A percentile compares a stretch with the other conserved stretches of the same genome.
phyloP scores from a whole-genome alignment of 108 stramenopile genomes.

The Nannochloropsis gaditana region DNA sequence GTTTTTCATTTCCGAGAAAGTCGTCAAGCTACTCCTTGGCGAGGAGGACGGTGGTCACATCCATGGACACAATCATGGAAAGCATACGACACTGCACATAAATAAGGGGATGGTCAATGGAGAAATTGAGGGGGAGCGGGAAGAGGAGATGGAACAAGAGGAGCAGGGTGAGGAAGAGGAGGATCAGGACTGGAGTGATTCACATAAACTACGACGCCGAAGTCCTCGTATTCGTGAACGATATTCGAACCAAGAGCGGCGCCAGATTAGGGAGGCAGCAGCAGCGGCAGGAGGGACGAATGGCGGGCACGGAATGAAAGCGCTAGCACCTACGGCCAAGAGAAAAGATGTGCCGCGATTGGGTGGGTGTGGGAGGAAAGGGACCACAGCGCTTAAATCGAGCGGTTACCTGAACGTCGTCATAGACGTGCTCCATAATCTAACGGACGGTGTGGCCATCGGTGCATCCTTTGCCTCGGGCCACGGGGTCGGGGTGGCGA shows the following conservation, averaged over 20 bases:
- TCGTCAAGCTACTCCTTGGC: not conserved
- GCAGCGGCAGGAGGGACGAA: conserved; percentile 4
- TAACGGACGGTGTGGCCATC: conserved; percentile 55
- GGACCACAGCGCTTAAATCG: conserved; percentile 36
- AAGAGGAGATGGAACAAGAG: conserved; percentile 23
- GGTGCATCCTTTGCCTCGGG: conserved; percentile 51
- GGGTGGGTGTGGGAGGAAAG: not conserved
- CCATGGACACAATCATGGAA: not conserved
- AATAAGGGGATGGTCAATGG: not conserved
- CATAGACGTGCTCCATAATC: conserved; percentile 51
- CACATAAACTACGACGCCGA: not conserved
- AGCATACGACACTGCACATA: not conserved
- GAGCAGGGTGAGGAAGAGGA: not conserved
- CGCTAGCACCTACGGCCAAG: too few species aligned
- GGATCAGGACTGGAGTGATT: not conserved
- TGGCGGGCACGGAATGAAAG: not conserved
- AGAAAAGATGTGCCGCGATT: too few species aligned
- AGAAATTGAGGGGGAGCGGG: not conserved
- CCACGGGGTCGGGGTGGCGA: conserved; percentile 44
- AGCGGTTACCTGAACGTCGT: conserved; percentile 51
- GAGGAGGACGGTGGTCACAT: conserved; percentile 21
- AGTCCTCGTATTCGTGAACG: conserved; percentile 12
- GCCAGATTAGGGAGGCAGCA: not conserved
- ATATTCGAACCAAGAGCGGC: not conserved
- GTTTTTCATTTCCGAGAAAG: conserved; percentile 44